Evolutionary conservation across 345 rosid genomes (phyloP), one percentile per base, ranked within the genome.

Genomic region (Eucalyptus leucophloia): DNA sequence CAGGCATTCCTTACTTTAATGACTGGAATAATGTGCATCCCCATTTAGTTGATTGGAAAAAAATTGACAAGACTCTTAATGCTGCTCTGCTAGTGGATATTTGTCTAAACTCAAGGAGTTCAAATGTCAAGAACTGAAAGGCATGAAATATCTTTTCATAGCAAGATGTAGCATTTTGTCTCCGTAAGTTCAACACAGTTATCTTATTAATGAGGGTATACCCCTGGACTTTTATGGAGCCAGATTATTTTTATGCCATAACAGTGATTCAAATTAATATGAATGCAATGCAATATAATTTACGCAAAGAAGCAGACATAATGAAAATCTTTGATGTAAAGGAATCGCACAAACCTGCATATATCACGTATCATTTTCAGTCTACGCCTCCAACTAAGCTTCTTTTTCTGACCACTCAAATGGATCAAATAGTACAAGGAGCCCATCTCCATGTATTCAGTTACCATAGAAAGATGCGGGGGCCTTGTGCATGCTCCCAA

Each of bases 381-480:
- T 93, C 91, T 94, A 93, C 96, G 94, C 62, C 97, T 94, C 99
- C 99, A 95, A 91, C 92, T 97, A 90, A 96, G 95, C 93, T 92
- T 95, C 92, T 94, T 98, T 91, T 97, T 98, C 91, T 96, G 99
- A 90, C 98, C 97, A 90, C 98, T 97, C 89, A 91, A 89, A 92
- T 96, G 99, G 90, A 98, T 97, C 93, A 97, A 92, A 94, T 94
- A 91, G 91, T 96, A 96, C 92, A 97, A 91, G 47, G 99, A 97
- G 85, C 99, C 99, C 98, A 95, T 94, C 92, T 98, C 99, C 99
- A 98, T 97, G 93, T 97, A 98, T 92, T 98, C 99, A 8, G 99
- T 98, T 90, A 98, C 93, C 96, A 98, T 93, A 86, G 99, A 98
- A 90, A 98, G 94, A 77, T 92, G 95, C 19, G 99, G 99, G 89